These are phyloP conservation scores for Penicillium vulpinum DNA, from an alignment of 2,329 filamentous ascomycete genomes.

Conservation along the genomic window DNA sequence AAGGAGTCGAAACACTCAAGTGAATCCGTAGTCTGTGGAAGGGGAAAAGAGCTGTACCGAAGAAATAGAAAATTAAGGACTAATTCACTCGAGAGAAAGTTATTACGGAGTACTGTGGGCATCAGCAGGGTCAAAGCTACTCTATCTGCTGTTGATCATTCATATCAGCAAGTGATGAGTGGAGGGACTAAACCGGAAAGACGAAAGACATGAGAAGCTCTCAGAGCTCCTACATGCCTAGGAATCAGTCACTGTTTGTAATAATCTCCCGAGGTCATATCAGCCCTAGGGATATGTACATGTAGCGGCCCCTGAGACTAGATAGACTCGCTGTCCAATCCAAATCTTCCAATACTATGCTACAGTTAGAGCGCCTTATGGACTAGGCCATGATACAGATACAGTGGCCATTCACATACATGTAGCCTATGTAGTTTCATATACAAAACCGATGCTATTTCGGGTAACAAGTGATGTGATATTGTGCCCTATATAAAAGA, in stretches of 20 bases:
- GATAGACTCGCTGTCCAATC: not conserved
- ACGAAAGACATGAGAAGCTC: not conserved
- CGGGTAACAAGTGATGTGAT: not conserved
- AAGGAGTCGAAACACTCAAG: not conserved
- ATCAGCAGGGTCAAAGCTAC: not conserved
- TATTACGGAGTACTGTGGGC: not conserved
- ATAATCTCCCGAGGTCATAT: not conserved
- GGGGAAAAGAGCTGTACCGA: too few relatives aligned
- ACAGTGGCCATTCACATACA: not conserved
- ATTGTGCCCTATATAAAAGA: not conserved
- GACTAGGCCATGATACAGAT: not conserved
- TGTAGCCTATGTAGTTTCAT: not conserved
- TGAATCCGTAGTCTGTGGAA: not conserved
- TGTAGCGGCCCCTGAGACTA: not conserved
- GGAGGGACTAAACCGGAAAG: not conserved
- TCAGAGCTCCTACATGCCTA: too few relatives aligned
- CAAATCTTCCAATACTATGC: too few relatives aligned
- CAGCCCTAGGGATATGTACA: too few relatives aligned
- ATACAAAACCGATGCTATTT: not conserved
- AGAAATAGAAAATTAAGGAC: too few relatives aligned
- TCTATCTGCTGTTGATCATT: not conserved
- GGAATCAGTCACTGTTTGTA: not conserved
- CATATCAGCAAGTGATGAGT: not conserved
- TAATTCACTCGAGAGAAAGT: not conserved
- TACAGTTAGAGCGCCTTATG: not conserved